phyloP scores from a whole-genome alignment of 2,329 filamentous ascomycete genomes.

The Xylaria sp. region DNA sequence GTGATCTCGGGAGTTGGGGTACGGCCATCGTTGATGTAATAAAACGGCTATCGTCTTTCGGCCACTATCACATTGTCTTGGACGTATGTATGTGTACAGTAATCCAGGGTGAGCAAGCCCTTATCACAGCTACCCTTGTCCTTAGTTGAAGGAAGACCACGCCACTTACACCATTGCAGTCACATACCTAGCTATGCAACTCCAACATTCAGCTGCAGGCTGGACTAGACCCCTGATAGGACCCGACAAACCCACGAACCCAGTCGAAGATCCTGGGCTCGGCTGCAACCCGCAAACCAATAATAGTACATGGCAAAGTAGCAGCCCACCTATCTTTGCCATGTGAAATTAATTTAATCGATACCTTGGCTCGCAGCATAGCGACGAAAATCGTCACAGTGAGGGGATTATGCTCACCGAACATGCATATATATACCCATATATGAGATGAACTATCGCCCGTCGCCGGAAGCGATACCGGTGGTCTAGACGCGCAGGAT shows the following conservation, averaged over 20 bases:
- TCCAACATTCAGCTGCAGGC: background rate
- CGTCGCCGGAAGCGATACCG: background rate
- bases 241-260: slow-evolving; percentile 6
- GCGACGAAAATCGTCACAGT: too few species aligned
- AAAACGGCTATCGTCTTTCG: background rate
- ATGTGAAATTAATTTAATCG: background rate
- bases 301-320: slow-evolving; percentile 1
- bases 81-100: background rate
- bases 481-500: background rate
- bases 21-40: background rate
- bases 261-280: background rate
- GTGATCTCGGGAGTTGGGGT: slow-evolving; percentile 9
- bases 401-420: background rate
- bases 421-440: background rate
- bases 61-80: background rate
- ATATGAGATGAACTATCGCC: too few species aligned
- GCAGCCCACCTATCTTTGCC: too few species aligned
- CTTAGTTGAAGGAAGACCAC: background rate
- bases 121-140: background rate
- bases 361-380: background rate
- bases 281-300: background rate
- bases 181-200: background rate
- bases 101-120: background rate
- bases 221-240: background rate
- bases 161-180: background rate